Conservation (phyloP, 352 stramenopile genomes). For the Halophytophthora polymorphica region DNA sequence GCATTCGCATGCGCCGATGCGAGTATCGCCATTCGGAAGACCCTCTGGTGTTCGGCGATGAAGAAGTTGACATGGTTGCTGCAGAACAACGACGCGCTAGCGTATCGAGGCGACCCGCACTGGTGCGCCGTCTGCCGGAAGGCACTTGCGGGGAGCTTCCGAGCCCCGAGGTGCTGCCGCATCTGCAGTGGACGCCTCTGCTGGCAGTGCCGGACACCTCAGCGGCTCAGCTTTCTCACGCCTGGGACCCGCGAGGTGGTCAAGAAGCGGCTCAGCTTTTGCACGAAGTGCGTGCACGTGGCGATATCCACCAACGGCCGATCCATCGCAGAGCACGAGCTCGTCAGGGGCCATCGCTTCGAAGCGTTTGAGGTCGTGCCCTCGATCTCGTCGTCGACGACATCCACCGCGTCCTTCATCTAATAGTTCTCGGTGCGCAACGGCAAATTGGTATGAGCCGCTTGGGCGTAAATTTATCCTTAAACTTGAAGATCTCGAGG, state of each 20-base stretch:
- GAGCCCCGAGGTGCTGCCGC: constrained; percentile 16
- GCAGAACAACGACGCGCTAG: constrained; percentile 2
- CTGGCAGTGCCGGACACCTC: constrained; percentile 9
- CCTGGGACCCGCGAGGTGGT: constrained; percentile 11
- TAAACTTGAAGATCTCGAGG: not conserved
- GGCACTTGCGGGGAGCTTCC: constrained; percentile 11
- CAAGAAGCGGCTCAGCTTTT: constrained; percentile 9
- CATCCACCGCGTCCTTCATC: constrained; percentile 1
- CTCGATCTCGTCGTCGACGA: constrained; percentile 8
- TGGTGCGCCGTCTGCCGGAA: constrained; percentile 22
- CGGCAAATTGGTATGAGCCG: no score
- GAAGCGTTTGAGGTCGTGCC: constrained; percentile 8
- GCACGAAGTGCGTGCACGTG: constrained; percentile 5
- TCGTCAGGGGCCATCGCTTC: constrained; percentile 7
- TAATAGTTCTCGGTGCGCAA: no score
- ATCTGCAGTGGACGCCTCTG: constrained; percentile 24
- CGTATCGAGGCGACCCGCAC: not conserved
- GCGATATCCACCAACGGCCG: constrained; percentile 5
- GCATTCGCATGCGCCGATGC: constrained; percentile 11
- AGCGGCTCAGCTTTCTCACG: constrained; percentile 15
- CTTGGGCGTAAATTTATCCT: not conserved
- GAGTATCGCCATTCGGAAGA: constrained; percentile 11
- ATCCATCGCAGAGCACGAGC: constrained; percentile 4
- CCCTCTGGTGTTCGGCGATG: constrained; percentile 14
- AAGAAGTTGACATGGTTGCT: constrained; percentile 16